Evolutionary conservation across 2,329 filamentous ascomycete species (phyloP).

Genomic region (Coniochaeta hoffmannii): DNA sequence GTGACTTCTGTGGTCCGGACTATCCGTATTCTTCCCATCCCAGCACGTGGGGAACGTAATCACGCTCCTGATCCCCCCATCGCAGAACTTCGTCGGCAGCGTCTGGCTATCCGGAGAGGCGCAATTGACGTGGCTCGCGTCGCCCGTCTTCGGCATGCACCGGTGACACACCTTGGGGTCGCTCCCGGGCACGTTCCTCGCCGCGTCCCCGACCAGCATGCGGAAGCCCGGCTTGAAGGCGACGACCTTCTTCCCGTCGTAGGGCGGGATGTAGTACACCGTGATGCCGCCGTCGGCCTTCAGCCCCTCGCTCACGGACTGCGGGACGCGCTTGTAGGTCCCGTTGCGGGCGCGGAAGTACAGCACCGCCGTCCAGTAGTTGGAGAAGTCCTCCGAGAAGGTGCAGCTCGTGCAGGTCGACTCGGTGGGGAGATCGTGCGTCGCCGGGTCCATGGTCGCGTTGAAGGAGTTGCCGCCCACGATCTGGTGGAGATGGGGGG

Average conservation of each 20-base stretch:
- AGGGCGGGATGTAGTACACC: constrained; percentile 30
- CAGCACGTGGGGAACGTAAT: constrained; percentile 38
- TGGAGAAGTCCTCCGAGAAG: constrained; percentile 4
- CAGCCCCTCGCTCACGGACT: constrained; percentile 20
- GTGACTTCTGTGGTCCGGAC: constrained; percentile 27
- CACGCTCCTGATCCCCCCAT: constrained; percentile 30
- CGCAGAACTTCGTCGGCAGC: constrained; percentile 26
- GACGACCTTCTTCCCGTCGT: constrained; percentile 27
- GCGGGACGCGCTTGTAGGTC: constrained; percentile 16
- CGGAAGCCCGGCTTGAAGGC: constrained; percentile 31
- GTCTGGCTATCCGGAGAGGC: constrained; percentile 21
- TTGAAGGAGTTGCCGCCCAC: constrained; percentile 6
- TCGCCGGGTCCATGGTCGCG: constrained; percentile 1
- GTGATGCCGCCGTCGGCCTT: constrained; percentile 24
- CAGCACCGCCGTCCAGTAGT: constrained; percentile 3
- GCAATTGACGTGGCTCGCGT: constrained; percentile 12
- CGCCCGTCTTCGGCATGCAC: constrained; percentile 21
- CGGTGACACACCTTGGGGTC: constrained; percentile 15
- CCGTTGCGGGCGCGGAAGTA: constrained; percentile 4
- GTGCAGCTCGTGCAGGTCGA: constrained; percentile 4
- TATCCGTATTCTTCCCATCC: constrained; percentile 41
- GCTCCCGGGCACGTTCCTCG: constrained; percentile 7
- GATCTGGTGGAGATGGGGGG: constrained; percentile 4
- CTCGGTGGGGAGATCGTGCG: neutral
- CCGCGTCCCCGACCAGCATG: constrained; percentile 25